Percentiles rank a stretch among this genome's conserved stretches.
phyloP scores from a whole-genome alignment of 2,329 filamentous ascomycete species.

The Neocucurbitaria cava region DNA sequence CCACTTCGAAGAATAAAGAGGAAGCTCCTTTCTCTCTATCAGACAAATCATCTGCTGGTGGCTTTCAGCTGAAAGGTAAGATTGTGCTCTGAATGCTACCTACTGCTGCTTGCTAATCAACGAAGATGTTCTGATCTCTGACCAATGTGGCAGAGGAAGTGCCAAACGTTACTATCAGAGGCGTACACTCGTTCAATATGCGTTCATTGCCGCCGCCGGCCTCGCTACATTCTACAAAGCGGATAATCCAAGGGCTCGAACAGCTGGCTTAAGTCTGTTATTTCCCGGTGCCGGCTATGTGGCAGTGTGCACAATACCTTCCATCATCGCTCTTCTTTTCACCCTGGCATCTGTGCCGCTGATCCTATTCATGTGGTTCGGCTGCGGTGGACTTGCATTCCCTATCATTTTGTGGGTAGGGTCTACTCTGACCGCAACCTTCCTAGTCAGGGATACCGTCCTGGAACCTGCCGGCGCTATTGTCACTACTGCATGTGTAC shows the following conservation, averaged over 20 bases:
- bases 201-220: conserved; percentile 6
- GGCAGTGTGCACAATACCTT: conserved; percentile 14
- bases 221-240: conserved; percentile 17
- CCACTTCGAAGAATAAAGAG: background rate
- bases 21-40: background rate
- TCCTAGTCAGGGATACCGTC: conserved; percentile 12
- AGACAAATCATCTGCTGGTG: background rate
- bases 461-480: conserved; percentile 13
- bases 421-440: conserved; percentile 3
- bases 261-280: conserved; percentile 14
- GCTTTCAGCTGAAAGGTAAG: background rate
- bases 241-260: conserved; percentile 5
- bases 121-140: conserved; percentile 8
- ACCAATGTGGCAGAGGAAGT: conserved; percentile 6
- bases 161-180: conserved; percentile 13
- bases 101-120: background rate
- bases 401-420: conserved; percentile 13
- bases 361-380: conserved; percentile 25
- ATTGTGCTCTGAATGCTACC: background rate
- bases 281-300: conserved; percentile 26
- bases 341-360: conserved; percentile 15
- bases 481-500: conserved; percentile 4
- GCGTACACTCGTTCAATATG: conserved; percentile 19
- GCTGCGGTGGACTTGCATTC: conserved; percentile 20
- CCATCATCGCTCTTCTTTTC: conserved; percentile 10